Conservation (phyloP, 768 basidiomycete species). For the Agaricus sinodeliciosus region DNA sequence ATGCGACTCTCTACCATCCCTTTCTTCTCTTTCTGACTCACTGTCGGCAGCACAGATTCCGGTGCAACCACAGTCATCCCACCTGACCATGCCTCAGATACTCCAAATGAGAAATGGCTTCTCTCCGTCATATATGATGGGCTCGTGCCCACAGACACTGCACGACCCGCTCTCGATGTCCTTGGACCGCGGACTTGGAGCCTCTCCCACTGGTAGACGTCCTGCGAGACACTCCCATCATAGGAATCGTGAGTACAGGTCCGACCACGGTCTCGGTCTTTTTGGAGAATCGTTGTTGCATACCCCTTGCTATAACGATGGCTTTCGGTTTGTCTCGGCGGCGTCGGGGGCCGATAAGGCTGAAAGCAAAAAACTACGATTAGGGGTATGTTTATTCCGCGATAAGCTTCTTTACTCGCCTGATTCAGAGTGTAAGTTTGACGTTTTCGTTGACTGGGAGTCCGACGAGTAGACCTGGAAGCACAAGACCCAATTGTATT, state of each 20-base stretch:
- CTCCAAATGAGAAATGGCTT: conserved; percentile 25
- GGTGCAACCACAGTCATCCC: conserved; percentile 15
- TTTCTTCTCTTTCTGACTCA: background rate
- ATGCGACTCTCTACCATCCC: conserved; percentile 1
- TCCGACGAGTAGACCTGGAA: background rate
- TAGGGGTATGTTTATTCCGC: background rate
- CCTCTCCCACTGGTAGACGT: background rate
- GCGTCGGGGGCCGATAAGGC: conserved; percentile 56
- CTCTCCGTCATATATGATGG: conserved; percentile 31
- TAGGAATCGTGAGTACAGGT: background rate
- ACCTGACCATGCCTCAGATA: conserved; percentile 23
- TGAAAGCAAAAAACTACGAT: background rate
- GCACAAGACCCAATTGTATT: background rate
- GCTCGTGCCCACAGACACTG: conserved; percentile 20
- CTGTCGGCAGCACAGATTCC: conserved; percentile 17
- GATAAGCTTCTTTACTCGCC: conserved; percentile 7
- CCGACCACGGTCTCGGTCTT: conserved; percentile 9
- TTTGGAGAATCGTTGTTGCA: conserved; percentile 16
- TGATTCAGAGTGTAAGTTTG: conserved; percentile 18
- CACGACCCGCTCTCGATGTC: background rate
- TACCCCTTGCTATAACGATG: conserved; percentile 19
- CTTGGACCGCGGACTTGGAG: background rate
- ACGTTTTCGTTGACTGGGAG: conserved; percentile 9
- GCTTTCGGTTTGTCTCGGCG: conserved; percentile 38
- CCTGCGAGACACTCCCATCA: background rate